Evolutionary conservation across 116 monocot species (phyloP), one percentile per base, ranked within the genome.

Genomic region (Posidonia oceanica): DNA sequence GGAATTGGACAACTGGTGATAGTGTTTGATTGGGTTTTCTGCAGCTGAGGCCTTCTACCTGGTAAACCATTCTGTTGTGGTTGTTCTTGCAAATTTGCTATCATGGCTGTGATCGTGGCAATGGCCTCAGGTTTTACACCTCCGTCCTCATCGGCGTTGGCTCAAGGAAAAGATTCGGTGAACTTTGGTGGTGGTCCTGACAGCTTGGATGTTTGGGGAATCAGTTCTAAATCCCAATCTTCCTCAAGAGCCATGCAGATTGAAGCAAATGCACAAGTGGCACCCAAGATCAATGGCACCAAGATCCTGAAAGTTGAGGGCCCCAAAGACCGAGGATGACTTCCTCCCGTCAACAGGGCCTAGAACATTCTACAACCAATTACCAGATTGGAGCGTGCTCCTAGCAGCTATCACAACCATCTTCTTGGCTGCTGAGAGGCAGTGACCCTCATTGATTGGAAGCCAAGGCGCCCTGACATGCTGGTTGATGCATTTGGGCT

Each of bases 341-440:
- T 14, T 52, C 15, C 77, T 79, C 62, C 17, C 7, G 1, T 81
- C 64, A 4, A 80, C 66, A 52, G 75, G 64, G 5, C 87, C 85
- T 3, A 87, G 83, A 64, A 88, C 95, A 37, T 91, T 91, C 74
- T 95, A 91, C 69, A 88, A 95, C 70, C 83, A 91, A 54, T 71
- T 91, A 54, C 91, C 95, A 0, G 95, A 95, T 62, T 94, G 91
- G 94, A 91, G 94, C 69, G 69, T 91, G 75, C 82, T 94, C 69
- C 84, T 94, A 37, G 94, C 94, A 1, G 94, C 91, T 70, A 76
- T 94, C 36, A 94, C 91, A 3, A 88, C 85, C 29, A 82, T 91
- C 11, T 95, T 91, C 66, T 72, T 95, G 76, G 95, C 95, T 3
- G 91, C 95, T 7, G 95, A 95, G 84, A 95, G 86, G 79, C 95